A percentile compares a stretch with the other conserved stretches of the same genome.
Evolutionary conservation across 2,329 filamentous ascomycete species (phyloP).

Genomic region (Pseudogymnoascus destructans): DNA sequence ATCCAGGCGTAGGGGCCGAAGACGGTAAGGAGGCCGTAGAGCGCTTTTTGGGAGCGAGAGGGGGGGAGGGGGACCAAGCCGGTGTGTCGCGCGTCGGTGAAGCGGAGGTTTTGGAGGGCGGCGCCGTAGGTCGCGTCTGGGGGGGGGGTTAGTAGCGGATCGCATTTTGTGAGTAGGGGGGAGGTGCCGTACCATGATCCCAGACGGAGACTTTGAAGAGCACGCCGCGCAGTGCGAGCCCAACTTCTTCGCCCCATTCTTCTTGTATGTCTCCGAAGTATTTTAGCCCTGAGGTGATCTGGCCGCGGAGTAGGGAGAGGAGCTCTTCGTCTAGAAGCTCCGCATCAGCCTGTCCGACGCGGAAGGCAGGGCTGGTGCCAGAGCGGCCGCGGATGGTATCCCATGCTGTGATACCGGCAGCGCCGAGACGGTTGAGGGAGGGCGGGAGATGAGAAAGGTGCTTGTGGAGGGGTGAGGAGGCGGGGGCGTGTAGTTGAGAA

Average conservation of each 20-base stretch:
- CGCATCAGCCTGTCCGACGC: slow-evolving; percentile 91
- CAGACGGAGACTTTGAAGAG: slow-evolving; percentile 93
- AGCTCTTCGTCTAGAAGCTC: slow-evolving; percentile 92
- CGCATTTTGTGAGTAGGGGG: not conserved
- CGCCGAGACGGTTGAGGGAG: slow-evolving; percentile 47
- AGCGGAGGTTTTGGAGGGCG: slow-evolving; percentile 79
- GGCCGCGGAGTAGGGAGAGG: slow-evolving; percentile 67
- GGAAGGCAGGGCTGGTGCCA: slow-evolving; percentile 72
- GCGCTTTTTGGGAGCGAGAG: slow-evolving; percentile 66
- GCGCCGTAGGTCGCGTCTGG: slow-evolving; percentile 81
- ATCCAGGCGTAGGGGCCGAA: slow-evolving; percentile 82
- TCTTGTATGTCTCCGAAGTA: slow-evolving; percentile 71
- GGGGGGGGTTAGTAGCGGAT: not conserved
- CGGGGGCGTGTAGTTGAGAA: slow-evolving; percentile 38
- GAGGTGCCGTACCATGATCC: slow-evolving; percentile 48
- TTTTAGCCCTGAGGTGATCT: slow-evolving; percentile 78
- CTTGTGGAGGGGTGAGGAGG: slow-evolving; percentile 32
- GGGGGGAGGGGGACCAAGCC: slow-evolving; percentile 54
- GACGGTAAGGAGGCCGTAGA: slow-evolving; percentile 77
- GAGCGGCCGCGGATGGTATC: slow-evolving; percentile 59
- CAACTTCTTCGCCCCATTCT: slow-evolving; percentile 78
- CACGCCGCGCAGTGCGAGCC: slow-evolving; percentile 59
- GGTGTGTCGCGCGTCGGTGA: slow-evolving; percentile 63
- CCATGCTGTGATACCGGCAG: slow-evolving; percentile 44
- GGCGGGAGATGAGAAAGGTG: slow-evolving; percentile 42